Evolutionary conservation across 1,284 basidiomycete species (phyloP).

Genomic region (Ganoderma resinaceum): DNA sequence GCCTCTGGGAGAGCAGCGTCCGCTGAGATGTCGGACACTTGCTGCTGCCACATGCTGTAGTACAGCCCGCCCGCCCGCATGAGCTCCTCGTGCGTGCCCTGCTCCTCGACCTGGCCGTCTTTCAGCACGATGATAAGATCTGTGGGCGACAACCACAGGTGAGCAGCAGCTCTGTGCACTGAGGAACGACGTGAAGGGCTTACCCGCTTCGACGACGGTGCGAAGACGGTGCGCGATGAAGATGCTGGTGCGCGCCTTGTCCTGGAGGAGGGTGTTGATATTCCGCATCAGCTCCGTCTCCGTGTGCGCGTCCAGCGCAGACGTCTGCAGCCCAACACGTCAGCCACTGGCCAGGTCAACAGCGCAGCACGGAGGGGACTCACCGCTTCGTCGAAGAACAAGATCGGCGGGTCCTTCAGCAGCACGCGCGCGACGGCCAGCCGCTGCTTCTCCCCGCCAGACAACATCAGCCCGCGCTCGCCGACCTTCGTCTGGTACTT

Average conservation of each 20-base stretch:
- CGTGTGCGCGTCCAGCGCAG: conserved; percentile 93
- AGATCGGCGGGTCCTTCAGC: conserved; percentile 92
- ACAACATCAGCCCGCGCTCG: conserved; percentile 97
- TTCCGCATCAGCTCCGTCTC: conserved; percentile 96
- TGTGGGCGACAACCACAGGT: conserved; percentile 30
- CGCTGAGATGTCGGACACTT: conserved; percentile 49
- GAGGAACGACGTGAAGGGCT: conserved; percentile 32
- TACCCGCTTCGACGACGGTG: conserved; percentile 89
- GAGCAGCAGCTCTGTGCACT: not conserved
- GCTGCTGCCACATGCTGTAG: conserved; percentile 87
- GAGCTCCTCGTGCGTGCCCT: conserved; percentile 91
- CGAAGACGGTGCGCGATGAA: conserved; percentile 94
- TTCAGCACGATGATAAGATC: conserved; percentile 92
- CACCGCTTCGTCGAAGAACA: conserved; percentile 98
- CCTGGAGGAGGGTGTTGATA: conserved; percentile 82
- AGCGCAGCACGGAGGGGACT: conserved; percentile 39
- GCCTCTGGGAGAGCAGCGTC: conserved; percentile 22
- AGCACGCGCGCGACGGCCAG: conserved; percentile 93
- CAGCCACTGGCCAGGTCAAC: not conserved
- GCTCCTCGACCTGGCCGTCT: conserved; percentile 86
- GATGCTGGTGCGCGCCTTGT: conserved; percentile 87
- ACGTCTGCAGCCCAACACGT: conserved; percentile 64
- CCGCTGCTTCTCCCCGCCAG: conserved; percentile 97
- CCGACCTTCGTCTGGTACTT: conserved; percentile 93
- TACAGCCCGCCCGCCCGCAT: conserved; percentile 80